Evolutionary conservation across 257 asterid genomes (phyloP).

Genomic region (Fraxinus americana): DNA sequence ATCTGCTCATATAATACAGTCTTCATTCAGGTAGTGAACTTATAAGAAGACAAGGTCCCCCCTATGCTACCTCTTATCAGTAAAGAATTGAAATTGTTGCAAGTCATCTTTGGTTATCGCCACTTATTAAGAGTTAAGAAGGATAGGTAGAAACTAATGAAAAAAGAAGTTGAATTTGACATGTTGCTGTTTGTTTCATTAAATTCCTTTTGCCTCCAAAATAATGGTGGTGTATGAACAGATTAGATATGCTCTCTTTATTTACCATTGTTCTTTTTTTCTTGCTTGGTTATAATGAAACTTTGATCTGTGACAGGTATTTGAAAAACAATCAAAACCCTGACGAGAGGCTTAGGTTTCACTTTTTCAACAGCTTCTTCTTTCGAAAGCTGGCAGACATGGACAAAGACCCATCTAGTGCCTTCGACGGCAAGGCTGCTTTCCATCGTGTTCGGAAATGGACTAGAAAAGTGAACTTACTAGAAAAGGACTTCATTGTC

Average conservation of each 20-base stretch:
- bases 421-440: conserved; percentile 85
- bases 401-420: conserved; percentile 90
- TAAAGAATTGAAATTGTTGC: neutral
- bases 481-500: conserved; percentile 82
- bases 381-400: conserved; percentile 90
- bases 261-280: conserved; percentile 5
- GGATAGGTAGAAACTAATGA: conserved; percentile 14
- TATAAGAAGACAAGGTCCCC: neutral
- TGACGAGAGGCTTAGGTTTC: conserved; percentile 62
- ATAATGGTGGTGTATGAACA: conserved; percentile 9
- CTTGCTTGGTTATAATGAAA: conserved; percentile 29
- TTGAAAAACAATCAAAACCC: conserved; percentile 60
- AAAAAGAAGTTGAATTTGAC: conserved; percentile 9
- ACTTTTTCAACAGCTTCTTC: conserved; percentile 94
- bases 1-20: conserved; percentile 15
- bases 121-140: neutral
- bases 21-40: neutral
- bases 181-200: conserved; percentile 14
- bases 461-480: conserved; percentile 91
- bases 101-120: conserved; percentile 1
- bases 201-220: conserved; percentile 13
- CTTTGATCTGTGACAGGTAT: conserved; percentile 54
- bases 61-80: conserved; percentile 13
- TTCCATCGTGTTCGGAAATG: conserved; percentile 95
- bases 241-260: neutral